phyloP scores from a whole-genome alignment of 1,284 basidiomycete species.

The Tetrapyrgos nigripes region DNA sequence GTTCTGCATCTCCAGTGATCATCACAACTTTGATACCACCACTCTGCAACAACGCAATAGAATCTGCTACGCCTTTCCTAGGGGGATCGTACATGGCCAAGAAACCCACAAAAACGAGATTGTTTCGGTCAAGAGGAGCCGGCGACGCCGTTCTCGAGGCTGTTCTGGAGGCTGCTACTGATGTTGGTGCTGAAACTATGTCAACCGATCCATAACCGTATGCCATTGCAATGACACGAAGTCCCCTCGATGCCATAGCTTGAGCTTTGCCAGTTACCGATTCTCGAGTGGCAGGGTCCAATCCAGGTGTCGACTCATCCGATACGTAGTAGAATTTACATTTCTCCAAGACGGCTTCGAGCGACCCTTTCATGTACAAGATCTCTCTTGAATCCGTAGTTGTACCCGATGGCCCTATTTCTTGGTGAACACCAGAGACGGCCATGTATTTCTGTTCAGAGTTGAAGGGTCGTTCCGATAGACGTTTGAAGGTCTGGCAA shows the following conservation, averaged over 20 bases:
- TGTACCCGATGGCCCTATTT: not conserved
- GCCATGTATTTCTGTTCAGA: slow-evolving; percentile 95
- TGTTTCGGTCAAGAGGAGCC: slow-evolving; percentile 49
- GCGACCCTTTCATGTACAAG: slow-evolving; percentile 93
- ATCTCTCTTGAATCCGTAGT: slow-evolving; percentile 59
- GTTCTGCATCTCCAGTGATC: slow-evolving; percentile 97
- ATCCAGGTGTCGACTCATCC: slow-evolving; percentile 80
- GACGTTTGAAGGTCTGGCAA: slow-evolving; percentile 71
- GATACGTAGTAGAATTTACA: slow-evolving; percentile 90
- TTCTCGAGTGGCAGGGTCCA: slow-evolving; percentile 72
- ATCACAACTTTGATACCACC: slow-evolving; percentile 96
- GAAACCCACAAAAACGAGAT: slow-evolving; percentile 90
- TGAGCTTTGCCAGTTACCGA: slow-evolving; percentile 77
- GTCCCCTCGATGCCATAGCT: slow-evolving; percentile 74
- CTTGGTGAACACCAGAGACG: slow-evolving; percentile 42
- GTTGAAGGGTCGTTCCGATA: slow-evolving; percentile 87
- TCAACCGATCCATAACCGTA: slow-evolving; percentile 77
- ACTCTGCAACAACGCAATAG: slow-evolving; percentile 79
- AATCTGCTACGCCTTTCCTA: slow-evolving; percentile 89
- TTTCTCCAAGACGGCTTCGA: slow-evolving; percentile 85
- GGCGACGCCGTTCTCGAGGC: slow-evolving; percentile 13
- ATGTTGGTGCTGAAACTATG: slow-evolving; percentile 32
- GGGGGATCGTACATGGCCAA: slow-evolving; percentile 97
- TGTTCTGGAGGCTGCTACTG: slow-evolving; percentile 23
- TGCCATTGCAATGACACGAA: slow-evolving; percentile 92